phyloP scores from a whole-genome alignment of 139 green algal species.

The Asterochloris erici region DNA sequence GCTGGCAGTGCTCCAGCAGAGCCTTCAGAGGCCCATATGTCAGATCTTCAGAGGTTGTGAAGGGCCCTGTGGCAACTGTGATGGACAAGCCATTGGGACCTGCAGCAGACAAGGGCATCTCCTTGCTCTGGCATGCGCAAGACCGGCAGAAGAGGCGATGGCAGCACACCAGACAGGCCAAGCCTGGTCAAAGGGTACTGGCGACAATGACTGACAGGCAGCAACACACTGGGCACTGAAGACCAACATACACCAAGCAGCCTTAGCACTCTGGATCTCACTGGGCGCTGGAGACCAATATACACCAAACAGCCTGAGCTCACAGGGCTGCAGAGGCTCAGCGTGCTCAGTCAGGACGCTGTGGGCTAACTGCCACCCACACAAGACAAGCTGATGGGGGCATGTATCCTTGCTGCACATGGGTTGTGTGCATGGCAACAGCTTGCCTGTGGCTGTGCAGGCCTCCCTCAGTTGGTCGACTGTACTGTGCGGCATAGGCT shows the following conservation, averaged over 20 bases:
- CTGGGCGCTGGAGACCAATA: too few species aligned
- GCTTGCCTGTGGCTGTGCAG: slow-evolving; percentile 11
- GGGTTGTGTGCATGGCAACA: background rate
- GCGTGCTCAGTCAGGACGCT: too few species aligned
- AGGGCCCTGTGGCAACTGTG: slow-evolving; percentile 70
- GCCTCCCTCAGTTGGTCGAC: background rate
- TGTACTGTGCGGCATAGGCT: slow-evolving; percentile 4
- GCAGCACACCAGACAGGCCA: too few species aligned
- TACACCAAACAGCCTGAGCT: too few species aligned
- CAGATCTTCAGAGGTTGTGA: slow-evolving; percentile 56
- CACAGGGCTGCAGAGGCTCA: too few species aligned
- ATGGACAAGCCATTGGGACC: slow-evolving; percentile 26
- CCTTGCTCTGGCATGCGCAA: too few species aligned
- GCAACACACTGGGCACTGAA: too few species aligned
- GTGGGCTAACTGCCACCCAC: background rate
- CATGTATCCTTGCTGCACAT: background rate
- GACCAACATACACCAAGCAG: too few species aligned
- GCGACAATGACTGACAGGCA: too few species aligned
- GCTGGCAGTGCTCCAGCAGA: slow-evolving; percentile 61
- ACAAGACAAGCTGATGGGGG: background rate
- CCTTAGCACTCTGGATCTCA: too few species aligned
- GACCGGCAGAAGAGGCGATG: too few species aligned
- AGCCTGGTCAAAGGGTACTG: too few species aligned
- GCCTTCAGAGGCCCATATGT: slow-evolving; percentile 66
- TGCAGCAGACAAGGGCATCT: background rate